Base-by-base conservation (phyloP, 163 green algal genomes). In the Picocystis sp. region DNA sequence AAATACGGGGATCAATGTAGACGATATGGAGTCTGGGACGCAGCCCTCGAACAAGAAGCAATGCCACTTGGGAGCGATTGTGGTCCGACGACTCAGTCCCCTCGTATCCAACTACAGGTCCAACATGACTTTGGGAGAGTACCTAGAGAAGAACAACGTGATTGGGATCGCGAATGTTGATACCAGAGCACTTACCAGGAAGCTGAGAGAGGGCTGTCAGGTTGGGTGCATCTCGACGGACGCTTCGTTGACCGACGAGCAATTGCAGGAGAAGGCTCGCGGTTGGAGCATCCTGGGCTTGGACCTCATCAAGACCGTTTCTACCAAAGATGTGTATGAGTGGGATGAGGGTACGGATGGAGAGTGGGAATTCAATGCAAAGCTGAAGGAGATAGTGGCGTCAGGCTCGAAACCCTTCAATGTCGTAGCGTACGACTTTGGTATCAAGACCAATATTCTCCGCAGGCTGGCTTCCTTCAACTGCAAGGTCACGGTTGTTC, bases 371-470 rank as follows among this genome's bases (percentile, higher is more conserved):
- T 96, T 95, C 75, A 69, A 57, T 17, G 25, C 47, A 6, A 50
- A 61, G 23, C 47, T 43, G 12, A 43, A 29, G 68, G 57, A 14
- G 42, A 38, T 35, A 47, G 22, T 15, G 2, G 9, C 9, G 50
- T 56, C 22, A 54, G 51, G 22, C 17, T 12, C 23, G 17, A 35
- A 74, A 22, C 61, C 64, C 35, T 71, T 75, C 56, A 65, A 83
- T 54, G 74, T 95, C 1, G 86, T 94, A 5, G 83, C 81, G 2
- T 96, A 96, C 57, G 90, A 99, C 69, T 99, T 92, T 69, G 90
- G 90, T 66, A 88, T 95, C 72, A 98, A 98, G 79, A 75, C 81
- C 72, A 98, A 98, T 84, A 98, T 97, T 66, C 69, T 98, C 71
- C 74, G 84, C 33, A 78, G 89, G 44, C 69, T 92, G 24, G 76